Evolutionary conservation across 148 eudicot genomes (phyloP), one percentile per base, ranked within the genome.

Genomic region (Rhododendron ferrugineum): DNA sequence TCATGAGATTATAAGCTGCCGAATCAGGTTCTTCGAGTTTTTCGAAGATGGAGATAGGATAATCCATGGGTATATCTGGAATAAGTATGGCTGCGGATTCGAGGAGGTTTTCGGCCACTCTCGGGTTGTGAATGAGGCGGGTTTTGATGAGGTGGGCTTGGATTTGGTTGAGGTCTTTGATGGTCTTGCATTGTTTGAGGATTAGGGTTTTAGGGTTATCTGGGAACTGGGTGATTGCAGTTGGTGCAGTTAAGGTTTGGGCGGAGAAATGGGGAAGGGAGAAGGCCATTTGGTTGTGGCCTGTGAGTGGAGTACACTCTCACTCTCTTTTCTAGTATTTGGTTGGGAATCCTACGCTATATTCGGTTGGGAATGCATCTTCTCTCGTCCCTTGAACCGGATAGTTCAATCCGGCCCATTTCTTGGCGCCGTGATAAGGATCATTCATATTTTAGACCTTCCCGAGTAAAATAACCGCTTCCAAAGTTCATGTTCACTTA

Each of bases 91-190:
- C 90, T 5, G 91, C 91, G 18, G 90, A 81, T 86, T 90, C 91
- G 72, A 90, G 91, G 70, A 90, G 84, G 79, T 86, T 83, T 79
- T 90, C 86, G 80, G 90, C 88, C 30, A 85, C 78, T 16, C 64
- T 49, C 6, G 87, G 90, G 79, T 82, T 44, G 87, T 78, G 85
- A 62, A 90, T 44, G 47, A 86, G 85, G 47, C 82, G 86, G 86
- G 89, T 88, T 86, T 90, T 90, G 87, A 90, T 84, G 60, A 90
- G 84, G 77, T 88, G 89, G 79, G 87, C 82, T n/a, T 90, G 91
- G 78, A 90, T 84, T 86, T 90, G 91, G 74, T 79, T 82, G 77
- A 90, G 90, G 85, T 90, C 88, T 82, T 64, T 88, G 70, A 74
- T 62, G 60, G 88, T 90, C 70, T 88, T 90, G 91, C 90, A 90